Percentiles rank a stretch among this genome's conserved stretches.
Conservation (phyloP, 2,329 filamentous ascomycete species). For the Aspergillus sp. region DNA sequence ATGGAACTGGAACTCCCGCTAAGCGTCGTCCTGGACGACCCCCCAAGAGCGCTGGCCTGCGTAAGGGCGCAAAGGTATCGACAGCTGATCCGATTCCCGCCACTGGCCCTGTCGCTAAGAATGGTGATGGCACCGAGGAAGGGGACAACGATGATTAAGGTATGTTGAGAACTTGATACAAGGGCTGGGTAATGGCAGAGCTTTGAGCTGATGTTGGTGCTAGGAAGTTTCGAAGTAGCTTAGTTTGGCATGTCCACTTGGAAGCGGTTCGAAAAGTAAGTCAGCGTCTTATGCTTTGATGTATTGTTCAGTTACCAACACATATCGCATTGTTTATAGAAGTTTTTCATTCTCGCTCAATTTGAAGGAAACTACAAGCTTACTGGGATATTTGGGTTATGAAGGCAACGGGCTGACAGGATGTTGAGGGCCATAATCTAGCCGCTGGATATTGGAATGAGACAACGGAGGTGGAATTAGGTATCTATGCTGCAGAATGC, state of each 20-base stretch:
- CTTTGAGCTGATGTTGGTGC: background rate
- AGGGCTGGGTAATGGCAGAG: too few relatives aligned
- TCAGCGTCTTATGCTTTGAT: too few relatives aligned
- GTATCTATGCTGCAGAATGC: background rate
- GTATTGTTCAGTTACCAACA: background rate
- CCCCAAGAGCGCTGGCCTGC: conserved; percentile 1
- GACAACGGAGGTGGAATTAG: background rate
- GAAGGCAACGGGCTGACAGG: background rate
- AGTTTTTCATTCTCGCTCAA: background rate
- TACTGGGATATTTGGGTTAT: background rate
- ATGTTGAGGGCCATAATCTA: background rate
- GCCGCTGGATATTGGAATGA: background rate
- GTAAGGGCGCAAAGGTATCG: conserved; percentile 21
- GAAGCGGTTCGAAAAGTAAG: too few relatives aligned
- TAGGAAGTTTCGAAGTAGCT: too few relatives aligned
- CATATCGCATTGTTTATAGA: background rate
- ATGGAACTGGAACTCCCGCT: background rate
- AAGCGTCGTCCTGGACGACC: background rate
- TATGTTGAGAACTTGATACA: background rate
- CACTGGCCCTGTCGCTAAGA: conserved; percentile 2
- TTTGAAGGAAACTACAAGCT: background rate
- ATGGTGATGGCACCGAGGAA: background rate
- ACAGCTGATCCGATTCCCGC: conserved; percentile 20
- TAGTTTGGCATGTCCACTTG: too few relatives aligned
- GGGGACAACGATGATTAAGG: background rate